Evolutionary conservation across 805 yeast genomes (phyloP).

Genomic region (Blastobotrys chiropterorum): DNA sequence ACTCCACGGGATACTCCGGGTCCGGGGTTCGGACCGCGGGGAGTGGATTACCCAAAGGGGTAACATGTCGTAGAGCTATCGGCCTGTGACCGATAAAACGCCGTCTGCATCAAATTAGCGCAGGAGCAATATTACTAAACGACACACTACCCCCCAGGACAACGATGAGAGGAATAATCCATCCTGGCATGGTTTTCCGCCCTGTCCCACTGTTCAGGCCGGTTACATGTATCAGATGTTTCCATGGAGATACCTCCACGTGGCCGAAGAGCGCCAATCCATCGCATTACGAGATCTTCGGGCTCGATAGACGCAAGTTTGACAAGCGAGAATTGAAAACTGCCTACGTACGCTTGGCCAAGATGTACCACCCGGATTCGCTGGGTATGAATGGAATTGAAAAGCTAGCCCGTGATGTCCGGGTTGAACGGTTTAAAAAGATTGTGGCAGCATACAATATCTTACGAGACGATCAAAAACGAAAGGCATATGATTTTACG

Average conservation of each 20-base stretch:
- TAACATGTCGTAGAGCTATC: background rate
- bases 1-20: too few relatives aligned
- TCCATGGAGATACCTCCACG: conserved; percentile 8
- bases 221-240: background rate
- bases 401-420: conserved; percentile 33
- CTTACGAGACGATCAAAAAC: conserved; percentile 40
- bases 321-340: conserved; percentile 38
- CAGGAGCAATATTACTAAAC: background rate
- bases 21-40: too few relatives aligned
- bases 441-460: conserved; percentile 55
- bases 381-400: conserved; percentile 28
- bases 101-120: background rate
- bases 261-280: conserved; percentile 61
- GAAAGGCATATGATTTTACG: conserved; percentile 22
- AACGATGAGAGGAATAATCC: background rate
- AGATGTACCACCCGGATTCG: conserved; percentile 76
- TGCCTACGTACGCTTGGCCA: conserved; percentile 56
- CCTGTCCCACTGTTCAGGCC: background rate
- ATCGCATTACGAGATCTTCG: conserved; percentile 66
- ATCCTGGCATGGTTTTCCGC: background rate
- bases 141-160: background rate
- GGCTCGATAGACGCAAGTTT: conserved; percentile 31
- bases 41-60: background rate
- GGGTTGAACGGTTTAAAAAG: conserved; percentile 46
- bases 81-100: background rate